Conservation (phyloP, 2,329 filamentous ascomycete species). For the Alternaria brassicicola region DNA sequence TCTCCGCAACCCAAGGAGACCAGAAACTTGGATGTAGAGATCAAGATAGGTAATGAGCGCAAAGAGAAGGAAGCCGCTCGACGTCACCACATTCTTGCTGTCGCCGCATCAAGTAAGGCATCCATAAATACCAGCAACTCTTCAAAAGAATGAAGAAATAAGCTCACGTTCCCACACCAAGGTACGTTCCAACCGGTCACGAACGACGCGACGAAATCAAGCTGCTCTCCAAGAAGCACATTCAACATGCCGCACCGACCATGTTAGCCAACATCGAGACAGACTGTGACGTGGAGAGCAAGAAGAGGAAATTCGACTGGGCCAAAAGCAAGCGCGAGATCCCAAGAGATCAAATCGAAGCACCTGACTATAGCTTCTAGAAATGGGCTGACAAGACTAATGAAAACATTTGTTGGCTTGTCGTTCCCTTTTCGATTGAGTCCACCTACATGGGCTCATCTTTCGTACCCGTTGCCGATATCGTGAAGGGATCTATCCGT, state of each 20-base stretch:
- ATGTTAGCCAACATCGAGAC: not conserved
- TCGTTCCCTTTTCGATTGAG: not conserved
- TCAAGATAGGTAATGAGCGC: rapidly evolving
- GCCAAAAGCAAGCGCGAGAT: rapidly evolving
- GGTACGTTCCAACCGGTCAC: not conserved
- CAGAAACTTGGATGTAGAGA: not conserved
- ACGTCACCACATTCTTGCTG: not conserved
- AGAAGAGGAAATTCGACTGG: not conserved
- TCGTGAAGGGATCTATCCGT: not conserved
- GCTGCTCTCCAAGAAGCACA: not conserved
- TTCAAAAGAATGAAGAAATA: not conserved
- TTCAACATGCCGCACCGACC: not conserved
- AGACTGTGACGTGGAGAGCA: not conserved
- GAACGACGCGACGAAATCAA: not conserved
- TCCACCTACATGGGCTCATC: not conserved
- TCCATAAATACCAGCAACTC: not conserved
- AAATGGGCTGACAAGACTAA: not conserved
- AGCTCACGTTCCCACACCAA: not conserved
- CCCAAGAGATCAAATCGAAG: not conserved
- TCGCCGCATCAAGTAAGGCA: not conserved
- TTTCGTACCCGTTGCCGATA: not conserved
- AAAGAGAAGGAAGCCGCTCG: not conserved
- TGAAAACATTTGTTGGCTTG: not conserved
- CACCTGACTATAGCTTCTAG: not conserved
- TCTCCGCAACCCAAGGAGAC: not conserved